Evolutionary conservation across 805 yeast genomes (phyloP).

Genomic region (Hanseniaspora lachancei): DNA sequence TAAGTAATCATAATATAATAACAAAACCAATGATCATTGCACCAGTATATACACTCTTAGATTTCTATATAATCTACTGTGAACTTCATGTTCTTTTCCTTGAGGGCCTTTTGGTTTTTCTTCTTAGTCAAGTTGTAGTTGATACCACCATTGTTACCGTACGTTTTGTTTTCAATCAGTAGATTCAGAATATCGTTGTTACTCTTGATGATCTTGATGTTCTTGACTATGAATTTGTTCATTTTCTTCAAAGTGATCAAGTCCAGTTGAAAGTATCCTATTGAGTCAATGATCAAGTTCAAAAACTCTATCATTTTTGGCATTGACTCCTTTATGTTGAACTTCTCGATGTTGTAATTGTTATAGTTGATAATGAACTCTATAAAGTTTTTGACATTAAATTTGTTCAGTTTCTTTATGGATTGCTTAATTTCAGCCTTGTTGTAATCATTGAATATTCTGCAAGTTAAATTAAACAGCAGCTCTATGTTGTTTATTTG

Average conservation of each 20-base stretch:
- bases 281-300: slow-evolving; percentile 25
- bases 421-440: slow-evolving; percentile 43
- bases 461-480: slow-evolving; percentile 51
- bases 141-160: slow-evolving; percentile 12
- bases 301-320: slow-evolving; percentile 25
- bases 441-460: slow-evolving; percentile 56
- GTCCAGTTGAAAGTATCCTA: slow-evolving; percentile 26
- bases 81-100: slow-evolving; percentile 10
- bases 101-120: slow-evolving; percentile 2
- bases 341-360: slow-evolving; percentile 17
- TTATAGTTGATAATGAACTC: slow-evolving; percentile 20
- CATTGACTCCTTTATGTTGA: slow-evolving; percentile 12
- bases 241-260: slow-evolving; percentile 8
- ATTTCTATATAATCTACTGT: slow-evolving; percentile 6
- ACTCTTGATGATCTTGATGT: slow-evolving; percentile 12
- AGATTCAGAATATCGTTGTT: slow-evolving; percentile 9
- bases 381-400: slow-evolving; percentile 25
- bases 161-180: slow-evolving; percentile 12
- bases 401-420: slow-evolving; percentile 24
- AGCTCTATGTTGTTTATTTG: slow-evolving; percentile 46
- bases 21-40: too few relatives aligned
- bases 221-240: slow-evolving; percentile 11
- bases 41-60: not conserved
- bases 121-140: slow-evolving; percentile 11
- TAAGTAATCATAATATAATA: too few relatives aligned